Evolutionary conservation across 768 basidiomycete species (phyloP).

Genomic region (Mycena haematopus): DNA sequence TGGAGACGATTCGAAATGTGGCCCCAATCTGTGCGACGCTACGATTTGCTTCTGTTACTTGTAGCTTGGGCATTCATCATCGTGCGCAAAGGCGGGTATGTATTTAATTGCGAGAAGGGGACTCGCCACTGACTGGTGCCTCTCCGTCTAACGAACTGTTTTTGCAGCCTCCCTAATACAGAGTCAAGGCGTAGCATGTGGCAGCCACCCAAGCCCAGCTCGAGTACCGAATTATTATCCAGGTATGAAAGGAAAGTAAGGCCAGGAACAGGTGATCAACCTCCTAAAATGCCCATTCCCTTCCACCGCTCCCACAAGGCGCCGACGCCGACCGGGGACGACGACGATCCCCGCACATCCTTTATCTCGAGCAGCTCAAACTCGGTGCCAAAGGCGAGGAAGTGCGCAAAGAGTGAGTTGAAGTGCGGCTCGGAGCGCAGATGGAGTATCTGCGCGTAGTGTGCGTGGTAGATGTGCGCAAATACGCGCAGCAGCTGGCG

Average conservation of each 20-base stretch:
- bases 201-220: conserved; percentile 25
- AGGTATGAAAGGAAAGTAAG: conserved; percentile 10
- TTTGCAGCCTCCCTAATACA: background rate
- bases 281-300: conserved; percentile 84
- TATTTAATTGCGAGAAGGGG: too few species aligned
- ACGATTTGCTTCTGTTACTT: too few species aligned
- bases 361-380: conserved; percentile 90
- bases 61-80: too few species aligned
- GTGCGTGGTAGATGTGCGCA: conserved; percentile 96
- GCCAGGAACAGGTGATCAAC: conserved; percentile 32
- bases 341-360: conserved; percentile 79
- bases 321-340: conserved; percentile 72
- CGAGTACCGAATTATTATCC: conserved; percentile 11
- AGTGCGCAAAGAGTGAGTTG: conserved; percentile 97
- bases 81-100: too few species aligned
- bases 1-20: too few species aligned
- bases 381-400: conserved; percentile 93
- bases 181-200: background rate
- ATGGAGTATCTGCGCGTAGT: conserved; percentile 90
- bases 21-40: too few species aligned
- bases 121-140: too few species aligned
- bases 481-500: conserved; percentile 96
- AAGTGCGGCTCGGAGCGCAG: conserved; percentile 94
- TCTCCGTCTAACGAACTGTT: too few species aligned
- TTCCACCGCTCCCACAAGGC: conserved; percentile 89